Percentiles rank a stretch among this genome's conserved stretches.
Evolutionary conservation across 805 yeast species (phyloP).

Genomic region (Debaryomyces hansenii): DNA sequence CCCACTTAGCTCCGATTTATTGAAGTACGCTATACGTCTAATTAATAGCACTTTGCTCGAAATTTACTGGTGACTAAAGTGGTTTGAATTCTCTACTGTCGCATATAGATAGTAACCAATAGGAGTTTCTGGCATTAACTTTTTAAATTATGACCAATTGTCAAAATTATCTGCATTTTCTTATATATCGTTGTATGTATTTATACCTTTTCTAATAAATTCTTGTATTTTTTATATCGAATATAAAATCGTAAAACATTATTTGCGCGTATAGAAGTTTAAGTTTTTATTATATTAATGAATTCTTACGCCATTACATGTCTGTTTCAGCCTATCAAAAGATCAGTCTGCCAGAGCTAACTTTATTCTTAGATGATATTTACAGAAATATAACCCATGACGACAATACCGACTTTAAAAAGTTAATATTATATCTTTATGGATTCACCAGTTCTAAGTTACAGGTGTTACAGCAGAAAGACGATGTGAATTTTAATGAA

Average conservation of each 20-base stretch:
- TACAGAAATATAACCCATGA: conserved; percentile 28
- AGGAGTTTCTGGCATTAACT: background rate
- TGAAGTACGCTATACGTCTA: no score
- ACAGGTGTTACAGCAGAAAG: background rate
- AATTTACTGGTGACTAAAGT: no score
- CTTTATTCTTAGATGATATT: conserved; percentile 34
- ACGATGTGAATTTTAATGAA: background rate
- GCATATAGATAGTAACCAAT: background rate
- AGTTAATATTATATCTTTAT: conserved; percentile 31
- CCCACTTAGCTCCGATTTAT: no score
- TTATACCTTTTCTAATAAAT: background rate
- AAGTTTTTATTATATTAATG: background rate
- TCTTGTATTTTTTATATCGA: background rate
- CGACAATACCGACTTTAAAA: conserved; percentile 35
- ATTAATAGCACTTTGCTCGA: no score
- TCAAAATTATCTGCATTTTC: conserved; percentile 4
- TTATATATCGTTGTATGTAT: background rate
- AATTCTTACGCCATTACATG: background rate
- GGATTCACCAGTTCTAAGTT: conserved; percentile 30
- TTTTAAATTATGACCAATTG: background rate
- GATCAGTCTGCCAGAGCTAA: conserved; percentile 27
- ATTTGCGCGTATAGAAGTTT: background rate
- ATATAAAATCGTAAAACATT: background rate
- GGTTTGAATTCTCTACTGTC: no score
- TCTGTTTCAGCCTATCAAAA: conserved; percentile 9